Evolutionary conservation across 305 asterid species (phyloP).

Genomic region (Solanum chacoense): DNA sequence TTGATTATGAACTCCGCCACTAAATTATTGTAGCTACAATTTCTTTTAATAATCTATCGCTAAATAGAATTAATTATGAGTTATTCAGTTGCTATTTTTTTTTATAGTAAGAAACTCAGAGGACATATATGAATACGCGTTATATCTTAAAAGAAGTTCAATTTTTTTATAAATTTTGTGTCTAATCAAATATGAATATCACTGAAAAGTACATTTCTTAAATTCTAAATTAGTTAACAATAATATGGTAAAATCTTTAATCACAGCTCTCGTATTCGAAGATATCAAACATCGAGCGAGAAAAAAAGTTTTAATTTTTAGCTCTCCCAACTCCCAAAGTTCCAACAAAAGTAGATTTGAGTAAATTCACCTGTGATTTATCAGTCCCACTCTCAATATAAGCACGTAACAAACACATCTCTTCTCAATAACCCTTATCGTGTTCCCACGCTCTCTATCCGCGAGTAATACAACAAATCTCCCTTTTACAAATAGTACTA

Average conservation of each 20-base stretch:
- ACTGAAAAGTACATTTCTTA: not conserved
- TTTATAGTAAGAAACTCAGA: not conserved
- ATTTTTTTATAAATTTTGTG: not conserved
- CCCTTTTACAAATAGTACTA: not conserved
- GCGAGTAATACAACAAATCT: not conserved
- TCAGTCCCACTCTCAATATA: not conserved
- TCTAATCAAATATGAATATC: not conserved
- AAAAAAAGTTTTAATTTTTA: not conserved
- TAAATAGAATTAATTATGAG: not conserved
- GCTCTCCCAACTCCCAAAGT: not conserved
- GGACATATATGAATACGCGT: not conserved
- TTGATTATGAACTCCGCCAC: not conserved
- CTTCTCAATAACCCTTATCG: not conserved
- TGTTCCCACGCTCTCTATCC: not conserved
- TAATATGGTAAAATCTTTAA: no score
- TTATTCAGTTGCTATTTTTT: not conserved
- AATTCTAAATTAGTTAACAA: not conserved
- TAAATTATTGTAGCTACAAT: not conserved
- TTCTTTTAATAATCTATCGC: not conserved
- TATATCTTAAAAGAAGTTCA: not conserved
- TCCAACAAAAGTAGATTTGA: not conserved
- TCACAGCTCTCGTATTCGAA: no score
- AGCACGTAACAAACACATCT: not conserved
- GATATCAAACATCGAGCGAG: not conserved
- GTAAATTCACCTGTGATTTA: not conserved